Base-by-base conservation (phyloP, 2,329 filamentous ascomycete species). In the Ascochyta clinopodiicola region DNA sequence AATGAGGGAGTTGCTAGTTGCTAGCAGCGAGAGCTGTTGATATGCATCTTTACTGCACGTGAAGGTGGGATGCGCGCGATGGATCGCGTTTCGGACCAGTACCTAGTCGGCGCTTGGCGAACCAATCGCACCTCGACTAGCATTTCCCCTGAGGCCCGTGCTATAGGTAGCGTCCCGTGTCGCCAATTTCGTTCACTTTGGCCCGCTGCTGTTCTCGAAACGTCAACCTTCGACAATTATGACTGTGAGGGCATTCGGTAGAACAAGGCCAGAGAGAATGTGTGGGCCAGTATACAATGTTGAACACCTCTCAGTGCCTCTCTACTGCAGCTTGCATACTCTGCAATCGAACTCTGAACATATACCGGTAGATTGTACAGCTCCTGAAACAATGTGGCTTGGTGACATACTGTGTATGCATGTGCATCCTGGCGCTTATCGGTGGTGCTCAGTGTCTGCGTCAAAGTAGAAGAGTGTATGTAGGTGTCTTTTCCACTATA, bases 61-160 rank as follows among this genome's bases (percentile, higher is more conserved):
- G 34, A 42, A 51, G 31, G 48, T 52, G 34, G 25, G 29, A 35
- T n/a, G 43, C 25, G 45, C 27, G 24, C 29, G 43, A 25, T 2
- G 25, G 45, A 17, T 40, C 38, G 43, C 39, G 58, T 56, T 60
- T 58, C 53, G 46, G 22, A 21, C 35, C 17, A 12, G 13, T 4
- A 17, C 17, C 17, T 17, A n/a, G n/a, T 17, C 21, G 54, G 51
- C 51, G 59, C 35, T 54, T 52, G 46, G 39, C 40, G 32, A 12
- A 24, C 59, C 51, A 54, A 59, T 61, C 56, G 53, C 22, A 24
- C 4, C 4, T 24, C 22, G 4, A 15, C 24, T 6, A 8, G 21
- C 39, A 12, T 32, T 50, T 45, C 54, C 53, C 42, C 40, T 40
- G 40, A 48, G 48, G 43, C 35, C 43, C 25, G 42, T 50, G 42